Evolutionary conservation across 352 stramenopile genomes (phyloP).

Genomic region (Globisporangium sylvaticum): DNA sequence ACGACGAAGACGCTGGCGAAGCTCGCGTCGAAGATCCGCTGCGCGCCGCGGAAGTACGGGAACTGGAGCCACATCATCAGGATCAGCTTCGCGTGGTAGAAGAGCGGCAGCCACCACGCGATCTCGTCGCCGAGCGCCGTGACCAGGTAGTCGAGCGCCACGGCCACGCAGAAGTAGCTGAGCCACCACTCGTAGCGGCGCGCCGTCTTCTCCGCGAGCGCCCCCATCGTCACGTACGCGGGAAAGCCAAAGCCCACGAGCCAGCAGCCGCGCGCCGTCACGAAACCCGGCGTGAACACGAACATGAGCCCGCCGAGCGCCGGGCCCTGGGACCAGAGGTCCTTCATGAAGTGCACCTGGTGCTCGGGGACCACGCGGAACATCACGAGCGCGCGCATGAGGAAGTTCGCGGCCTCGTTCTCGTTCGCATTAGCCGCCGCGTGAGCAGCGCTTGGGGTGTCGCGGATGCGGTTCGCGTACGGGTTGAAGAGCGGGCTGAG

Average conservation of each 20-base stretch:
- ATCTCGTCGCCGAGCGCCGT: slow-evolving; percentile 48
- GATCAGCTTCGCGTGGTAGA: slow-evolving; percentile 83
- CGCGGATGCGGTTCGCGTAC: slow-evolving; percentile 66
- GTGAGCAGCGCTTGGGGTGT: slow-evolving; percentile 22
- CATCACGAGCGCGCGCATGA: slow-evolving; percentile 64
- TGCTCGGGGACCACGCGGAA: slow-evolving; percentile 62
- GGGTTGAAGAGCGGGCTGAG: slow-evolving; percentile 65
- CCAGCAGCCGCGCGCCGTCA: slow-evolving; percentile 69
- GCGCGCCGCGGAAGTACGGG: slow-evolving; percentile 84
- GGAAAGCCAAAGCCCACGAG: slow-evolving; percentile 81
- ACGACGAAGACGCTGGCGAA: slow-evolving; percentile 78
- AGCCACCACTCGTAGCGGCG: slow-evolving; percentile 88
- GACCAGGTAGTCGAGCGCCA: slow-evolving; percentile 69
- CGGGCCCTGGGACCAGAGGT: slow-evolving; percentile 76
- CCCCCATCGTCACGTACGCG: slow-evolving; percentile 75
- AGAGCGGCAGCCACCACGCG: slow-evolving; percentile 82
- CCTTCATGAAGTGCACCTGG: slow-evolving; percentile 65
- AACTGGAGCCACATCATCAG: slow-evolving; percentile 89
- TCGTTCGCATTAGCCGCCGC: slow-evolving; percentile 5
- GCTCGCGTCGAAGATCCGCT: slow-evolving; percentile 73
- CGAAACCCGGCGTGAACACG: slow-evolving; percentile 81
- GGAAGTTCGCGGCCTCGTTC: slow-evolving; percentile 53
- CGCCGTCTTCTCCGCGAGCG: slow-evolving; percentile 67
- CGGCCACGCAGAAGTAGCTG: slow-evolving; percentile 72
- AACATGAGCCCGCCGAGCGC: slow-evolving; percentile 77